Conservation (phyloP, 805 yeast genomes). For the Ogataea parapolymorpha region DNA sequence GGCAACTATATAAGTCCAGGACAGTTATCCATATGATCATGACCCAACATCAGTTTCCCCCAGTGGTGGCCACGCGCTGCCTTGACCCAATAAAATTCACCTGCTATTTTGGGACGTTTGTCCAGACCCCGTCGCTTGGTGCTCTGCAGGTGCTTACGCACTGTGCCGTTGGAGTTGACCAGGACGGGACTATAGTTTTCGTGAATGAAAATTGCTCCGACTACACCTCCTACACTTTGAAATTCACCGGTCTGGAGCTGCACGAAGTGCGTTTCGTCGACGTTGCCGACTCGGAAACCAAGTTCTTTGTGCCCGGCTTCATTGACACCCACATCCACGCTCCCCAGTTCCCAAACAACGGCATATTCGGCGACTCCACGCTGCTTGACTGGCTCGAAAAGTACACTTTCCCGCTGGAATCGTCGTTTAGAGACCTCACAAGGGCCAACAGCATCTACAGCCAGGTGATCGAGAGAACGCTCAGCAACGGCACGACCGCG, state of each 20-base stretch:
- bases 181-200: conserved; percentile 50
- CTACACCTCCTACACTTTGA: conserved; percentile 12
- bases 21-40: not conserved
- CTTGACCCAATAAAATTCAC: conserved; percentile 27
- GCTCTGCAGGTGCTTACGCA: conserved; percentile 51
- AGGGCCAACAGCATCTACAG: conserved; percentile 63
- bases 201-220: conserved; percentile 17
- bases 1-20: not conserved
- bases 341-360: conserved; percentile 77
- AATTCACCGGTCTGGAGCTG: conserved; percentile 9
- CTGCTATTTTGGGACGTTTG: conserved; percentile 64
- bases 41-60: conserved; percentile 9
- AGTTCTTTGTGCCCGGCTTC: conserved; percentile 79
- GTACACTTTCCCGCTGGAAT: conserved; percentile 88
- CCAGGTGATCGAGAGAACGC: conserved; percentile 64
- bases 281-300: conserved; percentile 34
- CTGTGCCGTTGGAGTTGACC: conserved; percentile 63
- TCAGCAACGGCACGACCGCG: conserved; percentile 83
- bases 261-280: conserved; percentile 35
- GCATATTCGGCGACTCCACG: conserved; percentile 82
- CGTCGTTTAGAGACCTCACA: conserved; percentile 51
- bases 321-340: conserved; percentile 84
- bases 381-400: conserved; percentile 83
- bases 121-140: conserved; percentile 66
- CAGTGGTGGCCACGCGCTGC: conserved; percentile 19